A percentile compares a stretch with the other conserved stretches of the same genome.
These are phyloP conservation scores for Lichtheimia ramosa DNA, from an alignment of 371 early-diverging fungal species.

Conservation along the genomic window DNA sequence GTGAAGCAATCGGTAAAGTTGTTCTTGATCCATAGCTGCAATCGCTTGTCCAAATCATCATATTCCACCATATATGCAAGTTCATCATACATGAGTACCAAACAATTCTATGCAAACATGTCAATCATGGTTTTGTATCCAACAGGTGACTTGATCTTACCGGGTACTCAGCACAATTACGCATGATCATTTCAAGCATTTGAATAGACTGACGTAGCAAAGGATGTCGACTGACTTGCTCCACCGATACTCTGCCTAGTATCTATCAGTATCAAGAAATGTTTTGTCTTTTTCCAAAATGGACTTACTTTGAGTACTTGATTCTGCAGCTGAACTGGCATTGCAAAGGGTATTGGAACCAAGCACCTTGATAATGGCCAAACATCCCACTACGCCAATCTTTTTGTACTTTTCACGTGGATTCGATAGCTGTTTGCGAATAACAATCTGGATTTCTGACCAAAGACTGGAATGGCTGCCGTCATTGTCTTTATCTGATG, in stretches of 20 bases:
- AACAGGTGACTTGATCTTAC: conserved; percentile 24
- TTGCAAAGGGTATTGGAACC: conserved; percentile 41
- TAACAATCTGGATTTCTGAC: conserved; percentile 73
- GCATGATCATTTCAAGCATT: conserved; percentile 47
- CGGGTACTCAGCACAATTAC: conserved; percentile 47
- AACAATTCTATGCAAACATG: conserved; percentile 45
- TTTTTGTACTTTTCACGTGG: conserved; percentile 69
- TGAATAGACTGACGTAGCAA: conserved; percentile 41
- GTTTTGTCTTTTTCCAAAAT: too few relatives aligned
- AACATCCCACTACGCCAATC: conserved; percentile 75
- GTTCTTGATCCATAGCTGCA: conserved; percentile 72
- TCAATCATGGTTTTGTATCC: not conserved
- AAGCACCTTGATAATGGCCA: conserved; percentile 71
- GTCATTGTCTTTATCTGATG: not conserved
- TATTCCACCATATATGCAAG: conserved; percentile 62
- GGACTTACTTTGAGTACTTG: conserved; percentile 10
- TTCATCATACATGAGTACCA: conserved; percentile 75
- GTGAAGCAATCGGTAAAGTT: conserved; percentile 67
- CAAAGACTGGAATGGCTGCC: conserved; percentile 32
- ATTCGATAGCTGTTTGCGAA: conserved; percentile 82
- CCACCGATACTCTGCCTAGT: not conserved
- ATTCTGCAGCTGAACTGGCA: not conserved
- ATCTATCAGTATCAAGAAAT: too few relatives aligned
- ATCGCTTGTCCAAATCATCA: conserved; percentile 48
- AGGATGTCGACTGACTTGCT: conserved; percentile 40